Evolutionary conservation across 2,329 filamentous ascomycete species (phyloP).

Genomic region (Verticillium nubilum): DNA sequence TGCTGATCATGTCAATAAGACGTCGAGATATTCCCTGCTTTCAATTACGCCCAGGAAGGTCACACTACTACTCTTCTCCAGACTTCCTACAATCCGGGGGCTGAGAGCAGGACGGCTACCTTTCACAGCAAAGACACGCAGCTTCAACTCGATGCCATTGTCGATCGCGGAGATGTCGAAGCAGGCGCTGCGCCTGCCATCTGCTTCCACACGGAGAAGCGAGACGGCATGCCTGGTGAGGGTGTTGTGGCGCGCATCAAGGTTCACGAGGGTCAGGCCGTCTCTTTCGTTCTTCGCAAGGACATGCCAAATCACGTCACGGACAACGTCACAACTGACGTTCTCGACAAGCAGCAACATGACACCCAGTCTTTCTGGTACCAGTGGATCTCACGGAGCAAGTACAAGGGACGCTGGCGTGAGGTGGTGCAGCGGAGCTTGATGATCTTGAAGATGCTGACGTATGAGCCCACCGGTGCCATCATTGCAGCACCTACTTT

Average conservation of each 20-base stretch:
- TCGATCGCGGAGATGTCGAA: slow-evolving; percentile 52
- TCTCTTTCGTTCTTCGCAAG: slow-evolving; percentile 65
- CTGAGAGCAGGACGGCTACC: slow-evolving; percentile 53
- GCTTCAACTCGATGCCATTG: slow-evolving; percentile 62
- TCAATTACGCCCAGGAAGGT: slow-evolving; percentile 60
- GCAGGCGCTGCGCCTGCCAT: slow-evolving; percentile 40
- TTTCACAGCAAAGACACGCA: slow-evolving; percentile 55
- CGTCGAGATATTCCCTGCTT: slow-evolving; percentile 67
- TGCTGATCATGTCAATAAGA: slow-evolving; percentile 29
- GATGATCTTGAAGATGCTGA: slow-evolving; percentile 70
- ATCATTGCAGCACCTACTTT: slow-evolving; percentile 75
- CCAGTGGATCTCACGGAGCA: slow-evolving; percentile 65
- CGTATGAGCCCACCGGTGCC: slow-evolving; percentile 72
- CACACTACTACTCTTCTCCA: slow-evolving; percentile 55
- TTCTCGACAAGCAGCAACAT: slow-evolving; percentile 59
- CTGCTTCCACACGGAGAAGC: slow-evolving; percentile 47
- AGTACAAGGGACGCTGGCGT: slow-evolving; percentile 66
- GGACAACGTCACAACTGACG: slow-evolving; percentile 48
- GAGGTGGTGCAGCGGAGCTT: slow-evolving; percentile 67
- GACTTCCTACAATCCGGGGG: slow-evolving; percentile 30
- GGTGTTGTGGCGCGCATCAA: slow-evolving; percentile 57
- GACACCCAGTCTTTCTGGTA: slow-evolving; percentile 69
- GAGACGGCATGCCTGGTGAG: slow-evolving; percentile 49
- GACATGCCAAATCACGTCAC: slow-evolving; percentile 54
- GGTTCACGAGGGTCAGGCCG: slow-evolving; percentile 59